Evolutionary conservation across 108 stramenopile species (phyloP).

Genomic region (Nitzschia sp.): DNA sequence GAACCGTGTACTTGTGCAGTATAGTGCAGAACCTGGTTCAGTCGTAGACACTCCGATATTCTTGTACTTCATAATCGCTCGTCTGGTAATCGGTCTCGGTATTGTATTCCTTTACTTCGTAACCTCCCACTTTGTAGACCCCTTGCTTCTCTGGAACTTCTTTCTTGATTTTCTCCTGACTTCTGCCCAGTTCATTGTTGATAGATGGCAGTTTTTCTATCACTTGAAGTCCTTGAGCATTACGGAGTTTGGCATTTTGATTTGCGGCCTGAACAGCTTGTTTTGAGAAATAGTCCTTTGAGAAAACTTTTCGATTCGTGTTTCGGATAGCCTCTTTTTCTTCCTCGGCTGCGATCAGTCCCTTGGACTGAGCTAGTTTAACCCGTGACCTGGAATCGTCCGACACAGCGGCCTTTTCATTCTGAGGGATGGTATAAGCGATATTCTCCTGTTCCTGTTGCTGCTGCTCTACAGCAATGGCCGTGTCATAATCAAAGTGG

Average conservation of each 20-base stretch:
- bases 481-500: slow-evolving; percentile 12
- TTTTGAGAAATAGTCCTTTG: slow-evolving; percentile 14
- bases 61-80: slow-evolving; percentile 22
- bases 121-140: slow-evolving; percentile 23
- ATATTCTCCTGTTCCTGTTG: not conserved
- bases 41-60: slow-evolving; percentile 44
- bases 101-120: slow-evolving; percentile 29
- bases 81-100: slow-evolving; percentile 19
- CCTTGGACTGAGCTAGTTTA: not conserved
- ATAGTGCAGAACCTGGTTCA: not conserved
- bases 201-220: not conserved
- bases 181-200: not conserved
- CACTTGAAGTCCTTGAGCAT: slow-evolving; percentile 7
- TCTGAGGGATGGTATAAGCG: slow-evolving; percentile 4
- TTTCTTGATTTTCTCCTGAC: not conserved
- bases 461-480: not conserved
- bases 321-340: slow-evolving; percentile 20
- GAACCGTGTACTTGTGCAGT: not conserved
- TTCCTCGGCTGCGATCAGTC: slow-evolving; percentile 10
- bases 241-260: slow-evolving; percentile 5
- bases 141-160: not conserved
- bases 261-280: slow-evolving; percentile 13
- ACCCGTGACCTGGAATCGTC: slow-evolving; percentile 8
- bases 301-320: slow-evolving; percentile 11
- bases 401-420: not conserved